Evolutionary conservation across 2,329 filamentous ascomycete species (phyloP).

Genomic region (Xylariaceae sp.): DNA sequence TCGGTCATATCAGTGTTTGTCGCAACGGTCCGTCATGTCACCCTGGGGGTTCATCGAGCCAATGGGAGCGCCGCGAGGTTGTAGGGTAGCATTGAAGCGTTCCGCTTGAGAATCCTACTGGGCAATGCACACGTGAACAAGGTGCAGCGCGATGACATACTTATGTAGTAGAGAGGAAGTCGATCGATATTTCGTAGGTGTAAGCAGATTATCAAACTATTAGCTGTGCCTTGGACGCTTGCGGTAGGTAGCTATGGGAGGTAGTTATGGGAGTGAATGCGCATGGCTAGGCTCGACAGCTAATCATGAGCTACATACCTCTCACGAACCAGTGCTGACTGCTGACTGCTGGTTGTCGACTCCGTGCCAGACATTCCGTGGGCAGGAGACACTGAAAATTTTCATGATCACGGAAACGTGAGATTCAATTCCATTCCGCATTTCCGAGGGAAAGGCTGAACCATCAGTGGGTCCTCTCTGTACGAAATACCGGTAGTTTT

Average conservation of each 20-base stretch:
- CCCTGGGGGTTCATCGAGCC: neutral
- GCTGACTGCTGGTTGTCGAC: no score
- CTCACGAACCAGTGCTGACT: no score
- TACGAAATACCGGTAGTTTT: neutral
- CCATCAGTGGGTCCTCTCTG: neutral
- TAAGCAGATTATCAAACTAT: neutral
- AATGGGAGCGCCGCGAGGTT: neutral
- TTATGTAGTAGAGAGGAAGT: neutral
- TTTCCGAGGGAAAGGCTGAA: neutral
- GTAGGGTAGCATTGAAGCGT: neutral
- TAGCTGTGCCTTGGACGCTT: no score
- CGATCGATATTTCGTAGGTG: neutral
- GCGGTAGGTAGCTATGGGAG: no score
- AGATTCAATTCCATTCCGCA: no score
- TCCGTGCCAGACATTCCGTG: no score
- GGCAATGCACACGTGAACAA: neutral
- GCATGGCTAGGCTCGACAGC: no score
- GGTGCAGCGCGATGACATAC: neutral
- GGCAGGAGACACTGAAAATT: no score
- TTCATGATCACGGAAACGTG: no score
- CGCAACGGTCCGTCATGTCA: neutral
- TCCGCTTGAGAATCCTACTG: neutral
- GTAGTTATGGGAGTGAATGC: no score
- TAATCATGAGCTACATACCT: no score
- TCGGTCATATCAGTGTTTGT: neutral